phyloP scores from a whole-genome alignment of 805 yeast species.

The Saccharomycodes ludwigii region DNA sequence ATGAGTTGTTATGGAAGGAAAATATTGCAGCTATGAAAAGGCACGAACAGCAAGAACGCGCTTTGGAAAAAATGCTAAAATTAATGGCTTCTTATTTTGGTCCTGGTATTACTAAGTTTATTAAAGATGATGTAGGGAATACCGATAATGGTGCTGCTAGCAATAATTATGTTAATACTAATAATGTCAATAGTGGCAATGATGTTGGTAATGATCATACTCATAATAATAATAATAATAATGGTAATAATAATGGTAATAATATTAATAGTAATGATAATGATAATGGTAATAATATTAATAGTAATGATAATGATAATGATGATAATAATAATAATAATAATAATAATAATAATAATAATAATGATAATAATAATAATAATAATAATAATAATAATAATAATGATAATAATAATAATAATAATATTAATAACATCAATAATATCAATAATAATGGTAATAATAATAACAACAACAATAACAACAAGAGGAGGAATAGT shows the following conservation, averaged over 20 bases:
- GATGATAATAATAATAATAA: too few relatives aligned
- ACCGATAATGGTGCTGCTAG: background rate
- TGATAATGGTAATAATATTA: conserved; percentile 1
- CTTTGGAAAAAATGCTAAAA: conserved; percentile 75
- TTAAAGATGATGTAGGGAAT: conserved; percentile 4
- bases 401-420: conserved; percentile 1
- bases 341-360: too few relatives aligned
- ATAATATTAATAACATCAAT: conserved; percentile 4
- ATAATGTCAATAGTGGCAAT: conserved; percentile 2
- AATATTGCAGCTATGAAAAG: conserved; percentile 73
- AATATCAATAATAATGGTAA: conserved; percentile 5
- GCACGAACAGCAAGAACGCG: conserved; percentile 74
- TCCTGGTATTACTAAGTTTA: conserved; percentile 4
- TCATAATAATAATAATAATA: conserved; percentile 3
- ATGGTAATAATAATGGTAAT: conserved; percentile 4
- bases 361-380: too few relatives aligned
- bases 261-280: background rate
- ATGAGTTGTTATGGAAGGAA: conserved; percentile 86
- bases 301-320: conserved; percentile 5
- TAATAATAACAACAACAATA: background rate
- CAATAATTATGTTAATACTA: background rate
- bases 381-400: conserved; percentile 1
- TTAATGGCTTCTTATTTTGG: conserved; percentile 53
- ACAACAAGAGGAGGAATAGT: conserved; percentile 1
- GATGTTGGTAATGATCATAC: conserved; percentile 1